Conservation (phyloP, 345 rosid species). For the Murraya koenigii region DNA sequence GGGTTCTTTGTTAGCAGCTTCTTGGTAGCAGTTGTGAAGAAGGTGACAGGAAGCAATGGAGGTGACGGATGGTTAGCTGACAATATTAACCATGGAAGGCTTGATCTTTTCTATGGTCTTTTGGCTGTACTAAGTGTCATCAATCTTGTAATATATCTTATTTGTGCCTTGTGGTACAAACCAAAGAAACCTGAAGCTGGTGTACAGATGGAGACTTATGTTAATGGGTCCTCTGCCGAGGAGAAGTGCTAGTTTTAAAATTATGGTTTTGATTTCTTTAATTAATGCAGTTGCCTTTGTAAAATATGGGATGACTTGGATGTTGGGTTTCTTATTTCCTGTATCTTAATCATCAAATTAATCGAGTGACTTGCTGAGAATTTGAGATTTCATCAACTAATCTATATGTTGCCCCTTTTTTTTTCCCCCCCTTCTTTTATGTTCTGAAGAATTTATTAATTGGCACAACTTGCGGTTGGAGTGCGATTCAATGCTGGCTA, state of each 20-base stretch:
- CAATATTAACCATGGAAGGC: conserved; percentile 54
- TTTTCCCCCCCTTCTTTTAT: not conserved
- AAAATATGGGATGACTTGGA: conserved; percentile 15
- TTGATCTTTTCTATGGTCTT: conserved; percentile 58
- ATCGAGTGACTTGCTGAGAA: not conserved
- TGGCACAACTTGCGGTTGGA: too few species aligned
- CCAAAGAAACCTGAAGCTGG: conserved; percentile 26
- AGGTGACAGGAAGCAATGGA: conserved; percentile 28
- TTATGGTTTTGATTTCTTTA: not conserved
- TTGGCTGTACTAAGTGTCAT: conserved; percentile 42
- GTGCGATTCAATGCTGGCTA: too few species aligned
- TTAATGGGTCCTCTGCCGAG: conserved; percentile 17
- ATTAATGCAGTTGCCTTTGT: not conserved
- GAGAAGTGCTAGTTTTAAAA: conserved; percentile 28
- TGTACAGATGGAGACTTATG: conserved; percentile 22
- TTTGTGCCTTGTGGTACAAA: conserved; percentile 47
- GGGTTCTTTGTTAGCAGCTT: conserved; percentile 67
- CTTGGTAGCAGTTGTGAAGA: conserved; percentile 49
- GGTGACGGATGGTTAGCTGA: conserved; percentile 58
- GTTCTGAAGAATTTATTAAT: not conserved
- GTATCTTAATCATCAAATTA: not conserved
- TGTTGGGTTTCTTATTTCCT: conserved; percentile 13
- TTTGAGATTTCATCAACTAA: not conserved
- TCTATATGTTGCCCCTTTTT: not conserved
- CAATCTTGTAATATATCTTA: conserved; percentile 40